A percentile compares a stretch with the other conserved stretches of the same genome.
Conservation (phyloP, 345 rosid species). For the Camelina laxa region DNA sequence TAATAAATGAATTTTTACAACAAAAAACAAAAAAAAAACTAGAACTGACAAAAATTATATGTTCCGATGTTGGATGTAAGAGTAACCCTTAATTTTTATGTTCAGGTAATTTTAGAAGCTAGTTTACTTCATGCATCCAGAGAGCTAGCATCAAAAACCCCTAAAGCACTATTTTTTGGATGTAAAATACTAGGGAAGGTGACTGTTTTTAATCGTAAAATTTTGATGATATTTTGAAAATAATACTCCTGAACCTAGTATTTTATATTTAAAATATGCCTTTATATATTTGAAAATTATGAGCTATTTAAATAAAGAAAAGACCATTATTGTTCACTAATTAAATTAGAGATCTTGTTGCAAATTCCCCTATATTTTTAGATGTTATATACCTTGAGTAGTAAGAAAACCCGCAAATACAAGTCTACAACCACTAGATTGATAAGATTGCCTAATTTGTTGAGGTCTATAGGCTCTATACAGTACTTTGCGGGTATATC, state of each 20-base stretch:
- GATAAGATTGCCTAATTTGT: constrained; percentile 22
- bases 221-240: too few species aligned
- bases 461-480: constrained; percentile 21
- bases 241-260: neutral
- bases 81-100: neutral
- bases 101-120: neutral
- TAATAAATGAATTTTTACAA: neutral
- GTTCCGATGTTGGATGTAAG: neutral
- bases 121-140: neutral
- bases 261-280: neutral
- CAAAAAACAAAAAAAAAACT: too few species aligned
- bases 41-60: neutral
- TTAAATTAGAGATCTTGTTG: neutral
- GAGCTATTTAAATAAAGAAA: neutral
- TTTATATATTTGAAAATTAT: neutral
- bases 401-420: neutral
- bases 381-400: constrained; percentile 27
- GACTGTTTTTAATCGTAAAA: too few species aligned
- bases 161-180: neutral
- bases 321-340: constrained; percentile 14
- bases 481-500: constrained; percentile 3
- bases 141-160: neutral
- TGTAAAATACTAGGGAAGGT: neutral
- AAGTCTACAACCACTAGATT: constrained; percentile 33
- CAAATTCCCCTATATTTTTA: constrained; percentile 8